Conservation (phyloP, 192 early-diverging fungal genomes). For the Lobosporangium transversale region DNA sequence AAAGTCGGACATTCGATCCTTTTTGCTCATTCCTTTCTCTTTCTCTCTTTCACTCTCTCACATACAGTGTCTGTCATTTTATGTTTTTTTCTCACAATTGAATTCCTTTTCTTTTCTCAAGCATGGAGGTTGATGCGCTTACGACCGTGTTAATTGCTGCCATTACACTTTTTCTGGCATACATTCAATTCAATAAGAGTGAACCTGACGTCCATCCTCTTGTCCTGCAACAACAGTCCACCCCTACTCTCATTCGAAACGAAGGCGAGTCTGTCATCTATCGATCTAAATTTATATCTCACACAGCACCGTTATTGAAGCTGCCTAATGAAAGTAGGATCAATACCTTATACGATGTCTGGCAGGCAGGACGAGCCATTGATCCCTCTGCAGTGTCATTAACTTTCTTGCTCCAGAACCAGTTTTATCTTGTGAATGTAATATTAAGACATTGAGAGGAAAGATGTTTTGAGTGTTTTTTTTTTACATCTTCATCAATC, state of each 20-base stretch:
- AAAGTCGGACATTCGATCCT: background rate
- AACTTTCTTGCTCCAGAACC: conserved; percentile 36
- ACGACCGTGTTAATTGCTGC: conserved; percentile 56
- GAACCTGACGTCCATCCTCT: conserved; percentile 70
- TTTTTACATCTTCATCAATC: background rate
- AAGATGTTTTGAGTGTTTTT: background rate
- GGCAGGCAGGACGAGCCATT: conserved; percentile 46
- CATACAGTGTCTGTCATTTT: background rate
- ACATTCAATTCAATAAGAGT: conserved; percentile 39
- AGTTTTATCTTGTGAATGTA: conserved; percentile 31
- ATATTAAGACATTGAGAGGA: no score
- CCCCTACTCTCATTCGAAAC: conserved; percentile 58
- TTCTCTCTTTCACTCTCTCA: background rate
- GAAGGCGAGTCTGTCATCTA: conserved; percentile 64
- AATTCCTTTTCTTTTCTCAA: background rate
- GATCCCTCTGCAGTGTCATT: conserved; percentile 32
- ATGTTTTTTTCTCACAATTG: background rate
- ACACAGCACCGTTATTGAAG: conserved; percentile 49
- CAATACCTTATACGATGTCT: conserved; percentile 61
- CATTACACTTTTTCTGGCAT: conserved; percentile 47
- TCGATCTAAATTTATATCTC: conserved; percentile 55
- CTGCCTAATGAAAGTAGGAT: conserved; percentile 51
- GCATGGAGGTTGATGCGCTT: conserved; percentile 63
- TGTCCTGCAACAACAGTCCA: conserved; percentile 62
- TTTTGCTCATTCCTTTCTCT: background rate